Evolutionary conservation across 805 yeast genomes (phyloP).

Genomic region (Wickerhamomyces bisporus): DNA sequence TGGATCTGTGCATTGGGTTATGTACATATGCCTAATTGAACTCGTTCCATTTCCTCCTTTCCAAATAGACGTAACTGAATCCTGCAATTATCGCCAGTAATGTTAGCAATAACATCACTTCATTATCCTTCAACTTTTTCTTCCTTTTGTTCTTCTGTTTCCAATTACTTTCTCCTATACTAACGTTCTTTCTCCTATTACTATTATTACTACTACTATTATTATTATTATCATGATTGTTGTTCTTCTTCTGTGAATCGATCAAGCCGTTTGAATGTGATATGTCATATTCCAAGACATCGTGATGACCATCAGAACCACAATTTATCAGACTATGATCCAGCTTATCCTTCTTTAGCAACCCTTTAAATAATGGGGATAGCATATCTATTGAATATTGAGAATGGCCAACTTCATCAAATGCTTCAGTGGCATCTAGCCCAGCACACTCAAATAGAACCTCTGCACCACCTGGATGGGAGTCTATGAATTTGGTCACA

Average conservation of each 20-base stretch:
- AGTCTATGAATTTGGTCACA: slow-evolving; percentile 57
- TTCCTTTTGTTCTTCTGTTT: slow-evolving; percentile 7
- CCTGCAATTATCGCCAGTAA: slow-evolving; percentile 17
- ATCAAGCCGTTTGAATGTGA: not conserved
- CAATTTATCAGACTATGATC: not conserved
- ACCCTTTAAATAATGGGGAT: slow-evolving; percentile 66
- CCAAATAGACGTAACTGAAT: slow-evolving; percentile 10
- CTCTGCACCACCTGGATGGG: slow-evolving; percentile 70
- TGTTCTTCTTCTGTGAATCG: no score
- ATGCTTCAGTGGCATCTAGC: slow-evolving; percentile 70
- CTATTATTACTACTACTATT: slow-evolving; percentile 2
- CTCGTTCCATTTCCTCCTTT: slow-evolving; percentile 13
- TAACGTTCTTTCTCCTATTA: slow-evolving; percentile 13
- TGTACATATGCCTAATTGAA: no score
- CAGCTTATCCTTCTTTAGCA: slow-evolving; percentile 41
- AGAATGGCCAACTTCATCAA: slow-evolving; percentile 94
- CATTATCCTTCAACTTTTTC: slow-evolving; percentile 9
- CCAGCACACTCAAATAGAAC: slow-evolving; percentile 77
- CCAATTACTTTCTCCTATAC: slow-evolving; percentile 21
- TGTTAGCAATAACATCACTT: slow-evolving; percentile 5
- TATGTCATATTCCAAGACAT: not conserved
- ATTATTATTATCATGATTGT: slow-evolving; percentile 3
- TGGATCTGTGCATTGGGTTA: no score
- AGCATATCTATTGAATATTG: slow-evolving; percentile 86
- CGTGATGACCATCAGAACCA: slow-evolving; percentile 1